phyloP scores from a whole-genome alignment of 345 rosid species.

The Litchi chinensis region DNA sequence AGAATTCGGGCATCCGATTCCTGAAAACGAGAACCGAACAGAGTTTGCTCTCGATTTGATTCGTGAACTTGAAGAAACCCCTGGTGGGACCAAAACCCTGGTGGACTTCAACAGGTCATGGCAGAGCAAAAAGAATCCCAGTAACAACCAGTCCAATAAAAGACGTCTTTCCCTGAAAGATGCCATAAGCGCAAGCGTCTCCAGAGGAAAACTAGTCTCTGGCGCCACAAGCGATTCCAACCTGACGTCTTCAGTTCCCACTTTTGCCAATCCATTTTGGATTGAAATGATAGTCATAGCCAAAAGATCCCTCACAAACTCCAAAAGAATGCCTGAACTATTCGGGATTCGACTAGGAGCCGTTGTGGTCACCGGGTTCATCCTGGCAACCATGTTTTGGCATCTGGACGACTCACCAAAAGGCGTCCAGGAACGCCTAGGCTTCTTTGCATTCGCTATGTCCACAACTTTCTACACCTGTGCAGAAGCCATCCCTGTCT shows the following conservation, averaged over 20 bases:
- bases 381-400: slow-evolving; percentile 83
- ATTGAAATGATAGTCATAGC: slow-evolving; percentile 77
- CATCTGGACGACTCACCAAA: slow-evolving; percentile 78
- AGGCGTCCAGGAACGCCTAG: slow-evolving; percentile 84
- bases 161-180: slow-evolving; percentile 59
- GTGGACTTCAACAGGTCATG: slow-evolving; percentile 82
- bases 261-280: slow-evolving; percentile 85
- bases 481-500: slow-evolving; percentile 89
- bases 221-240: slow-evolving; percentile 48
- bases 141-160: slow-evolving; percentile 18
- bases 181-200: slow-evolving; percentile 75
- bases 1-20: slow-evolving; percentile 83
- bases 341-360: slow-evolving; percentile 79
- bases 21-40: slow-evolving; percentile 79
- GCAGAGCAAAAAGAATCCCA: slow-evolving; percentile 36
- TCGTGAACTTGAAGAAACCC: slow-evolving; percentile 77
- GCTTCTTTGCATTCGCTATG: slow-evolving; percentile 96
- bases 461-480: slow-evolving; percentile 94
- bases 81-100: slow-evolving; percentile 61
- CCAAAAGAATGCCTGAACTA: slow-evolving; percentile 80
- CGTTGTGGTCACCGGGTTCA: slow-evolving; percentile 77
- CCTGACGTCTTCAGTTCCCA: slow-evolving; percentile 56
- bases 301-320: slow-evolving; percentile 64
- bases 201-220: slow-evolving; percentile 81
- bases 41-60: slow-evolving; percentile 89